Evolutionary conservation across 2,329 filamentous ascomycete species (phyloP), one percentile per base, ranked within the genome.

Genomic region (Sclerotinia minor): DNA sequence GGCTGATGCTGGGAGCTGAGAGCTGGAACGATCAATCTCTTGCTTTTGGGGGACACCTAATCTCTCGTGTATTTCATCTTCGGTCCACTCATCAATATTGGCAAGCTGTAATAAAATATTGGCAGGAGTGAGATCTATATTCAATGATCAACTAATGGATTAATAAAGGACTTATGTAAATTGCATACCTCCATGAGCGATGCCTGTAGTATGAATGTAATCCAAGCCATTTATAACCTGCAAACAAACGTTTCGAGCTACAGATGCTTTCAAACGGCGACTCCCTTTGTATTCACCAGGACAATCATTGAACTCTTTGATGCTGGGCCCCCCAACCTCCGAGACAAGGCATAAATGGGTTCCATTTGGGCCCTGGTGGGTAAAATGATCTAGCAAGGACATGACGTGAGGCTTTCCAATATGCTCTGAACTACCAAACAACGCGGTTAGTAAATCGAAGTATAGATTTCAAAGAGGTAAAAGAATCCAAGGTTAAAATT

Each of bases 261-360:
- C 64, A 58, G 66, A 68, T 13, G 68, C 64, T 64, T 64, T 59
- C 52, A 73, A 55, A 54, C 71, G 61, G n/a, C 70, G 64, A 38
- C 67, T 72, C 26, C 72, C 71, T 44, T 54, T 65, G n/a, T 55
- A 65, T 35, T 69, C 60, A 41, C 70, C 71, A 3, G 71, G 70
- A 44, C 71, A 72, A 8, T 70, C 67, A 68, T 71, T 71, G 58
- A 72, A 73, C 17, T 71, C 55, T 29, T 70, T 70, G 29, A 73
- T 69, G 60, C 71, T 73, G 26, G 69, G 68, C 9, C 72, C 71
- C 13, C 61, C 71, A 24, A 72, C 69, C 26, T 71, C 68, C 26
- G 68, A 68, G 7, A 83, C 78, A 0, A 83, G 72, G 71, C 81
- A 83, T n/a, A 75, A 70, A 69, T 84, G 81, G 3, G 44, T 74